A percentile compares a stretch with the other conserved stretches of the same genome.
These are phyloP conservation scores for Hyphopichia homilentoma DNA, from an alignment of 805 yeast species.

Conservation along the genomic window DNA sequence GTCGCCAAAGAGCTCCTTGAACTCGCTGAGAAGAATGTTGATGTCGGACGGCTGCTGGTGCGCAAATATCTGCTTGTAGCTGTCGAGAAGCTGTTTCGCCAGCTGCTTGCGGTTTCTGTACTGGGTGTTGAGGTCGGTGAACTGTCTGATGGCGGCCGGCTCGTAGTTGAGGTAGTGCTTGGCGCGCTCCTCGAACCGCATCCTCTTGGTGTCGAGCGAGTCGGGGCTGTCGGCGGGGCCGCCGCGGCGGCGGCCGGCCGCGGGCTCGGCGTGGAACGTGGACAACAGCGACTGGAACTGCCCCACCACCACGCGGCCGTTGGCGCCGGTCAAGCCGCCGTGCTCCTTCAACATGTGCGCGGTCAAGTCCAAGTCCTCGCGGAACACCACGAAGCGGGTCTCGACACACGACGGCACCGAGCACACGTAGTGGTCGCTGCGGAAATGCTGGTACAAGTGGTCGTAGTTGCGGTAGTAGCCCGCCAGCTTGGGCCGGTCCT, in stretches of 20 bases:
- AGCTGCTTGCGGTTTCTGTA: constrained; percentile 45
- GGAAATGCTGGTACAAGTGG: constrained; percentile 71
- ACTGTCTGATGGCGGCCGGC: constrained; percentile 41
- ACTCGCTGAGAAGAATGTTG: constrained; percentile 54
- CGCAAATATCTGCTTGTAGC: constrained; percentile 49
- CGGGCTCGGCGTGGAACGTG: constrained; percentile 37
- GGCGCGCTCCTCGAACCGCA: constrained; percentile 80
- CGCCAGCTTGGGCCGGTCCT: constrained; percentile 53
- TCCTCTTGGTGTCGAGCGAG: constrained; percentile 46
- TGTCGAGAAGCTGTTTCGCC: constrained; percentile 44
- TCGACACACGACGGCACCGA: constrained; percentile 75
- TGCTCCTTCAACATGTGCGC: constrained; percentile 89
- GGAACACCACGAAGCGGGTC: constrained; percentile 86
- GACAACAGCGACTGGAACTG: constrained; percentile 61
- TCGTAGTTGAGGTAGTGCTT: constrained; percentile 68
- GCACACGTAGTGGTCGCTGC: constrained; percentile 71
- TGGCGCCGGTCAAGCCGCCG: constrained; percentile 50
- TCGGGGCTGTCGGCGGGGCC: constrained; percentile 26
- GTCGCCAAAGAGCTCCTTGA: constrained; percentile 52
- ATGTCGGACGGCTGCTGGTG: constrained; percentile 44
- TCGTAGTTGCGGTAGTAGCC: constrained; percentile 75
- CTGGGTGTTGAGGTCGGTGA: constrained; percentile 44
- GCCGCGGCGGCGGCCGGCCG: constrained; percentile 1
- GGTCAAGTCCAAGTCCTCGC: constrained; percentile 78
- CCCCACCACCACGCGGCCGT: constrained; percentile 39